Conservation (phyloP, 345 rosid species). For the Eucalyptus regnans region DNA sequence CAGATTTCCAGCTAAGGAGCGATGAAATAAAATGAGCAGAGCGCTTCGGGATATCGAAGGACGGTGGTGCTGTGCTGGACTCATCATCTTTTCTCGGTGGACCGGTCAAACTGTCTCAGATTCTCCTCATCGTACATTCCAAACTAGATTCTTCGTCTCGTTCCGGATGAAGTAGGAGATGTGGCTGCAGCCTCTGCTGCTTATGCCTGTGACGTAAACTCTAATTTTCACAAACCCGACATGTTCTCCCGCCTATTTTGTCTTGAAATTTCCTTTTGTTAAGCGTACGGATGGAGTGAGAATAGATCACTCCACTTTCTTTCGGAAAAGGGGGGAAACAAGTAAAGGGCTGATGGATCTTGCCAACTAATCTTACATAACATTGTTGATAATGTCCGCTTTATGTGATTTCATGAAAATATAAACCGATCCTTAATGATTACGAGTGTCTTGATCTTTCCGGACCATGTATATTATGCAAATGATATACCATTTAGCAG, state of each 20-base stretch:
- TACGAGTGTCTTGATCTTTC: neutral
- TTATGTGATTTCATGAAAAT: neutral
- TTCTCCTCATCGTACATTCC: neutral
- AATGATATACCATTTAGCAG: accelerated
- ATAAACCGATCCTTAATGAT: neutral
- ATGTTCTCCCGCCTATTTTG: neutral
- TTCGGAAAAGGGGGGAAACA: neutral
- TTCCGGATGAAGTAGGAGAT: neutral
- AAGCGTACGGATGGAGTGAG: neutral
- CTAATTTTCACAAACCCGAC: neutral
- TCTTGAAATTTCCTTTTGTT: neutral
- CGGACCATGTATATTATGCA: neutral
- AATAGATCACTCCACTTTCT: neutral
- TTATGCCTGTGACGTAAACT: neutral
- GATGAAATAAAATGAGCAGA: neutral
- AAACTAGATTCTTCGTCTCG: neutral
- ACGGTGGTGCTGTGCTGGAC: neutral
- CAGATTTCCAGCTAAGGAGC: neutral
- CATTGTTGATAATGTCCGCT: neutral
- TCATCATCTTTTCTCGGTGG: neutral
- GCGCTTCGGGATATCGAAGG: neutral
- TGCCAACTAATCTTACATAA: neutral
- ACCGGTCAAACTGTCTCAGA: neutral
- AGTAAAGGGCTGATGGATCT: neutral
- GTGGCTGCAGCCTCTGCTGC: neutral